Base-by-base conservation (phyloP, 257 asterid species). In the Lavandula angustifolia region DNA sequence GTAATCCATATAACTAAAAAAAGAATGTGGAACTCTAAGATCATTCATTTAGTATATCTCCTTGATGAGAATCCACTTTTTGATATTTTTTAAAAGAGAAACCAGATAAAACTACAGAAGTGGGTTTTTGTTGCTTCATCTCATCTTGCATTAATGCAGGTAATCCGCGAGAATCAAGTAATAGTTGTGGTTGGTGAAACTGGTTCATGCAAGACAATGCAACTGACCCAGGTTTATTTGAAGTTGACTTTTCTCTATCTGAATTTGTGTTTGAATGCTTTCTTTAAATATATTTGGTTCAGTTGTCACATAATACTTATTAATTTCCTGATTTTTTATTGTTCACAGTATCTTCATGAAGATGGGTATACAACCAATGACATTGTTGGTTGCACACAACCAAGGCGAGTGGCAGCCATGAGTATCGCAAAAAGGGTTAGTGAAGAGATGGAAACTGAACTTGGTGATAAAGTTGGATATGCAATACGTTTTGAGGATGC, bases 401-500 rank as follows among this genome's bases (percentile, higher is more conserved):
- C 99, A 37, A 87, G 99, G 78, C 97, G 97, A 80, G 97, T 92
- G 40, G 99, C 97, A 7, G 99, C 99, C 69, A 92, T 92, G 99
- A 92, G 99, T 52, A 97, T 92, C 60, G 99, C 99, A 11, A 92
- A 92, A 79, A 87, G 99, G 79, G 97, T 92, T 59, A 87, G 99
- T 53, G 97, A 92, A 68, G 99, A 92, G 80, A 92, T 92, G 99
- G 96, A 89, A 82, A 84, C 94, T 9, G 92, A 89, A 37, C 94
- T 89, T 63, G 99, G 97, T 59, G 88, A 82, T 56, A 82, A 77
- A 78, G 92, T 92, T 75, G 99, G 99, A 52, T 92, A 92, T 78
- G 95, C 97, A 11, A 92, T 92, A 76, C 96, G 97, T 33, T 92
- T 92, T 38, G 99, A 92, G 77, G 99, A 92, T 78, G 91, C 85